Evolutionary conservation across 305 asterid genomes (phyloP).

Genomic region (Fraxinus dipetala): DNA sequence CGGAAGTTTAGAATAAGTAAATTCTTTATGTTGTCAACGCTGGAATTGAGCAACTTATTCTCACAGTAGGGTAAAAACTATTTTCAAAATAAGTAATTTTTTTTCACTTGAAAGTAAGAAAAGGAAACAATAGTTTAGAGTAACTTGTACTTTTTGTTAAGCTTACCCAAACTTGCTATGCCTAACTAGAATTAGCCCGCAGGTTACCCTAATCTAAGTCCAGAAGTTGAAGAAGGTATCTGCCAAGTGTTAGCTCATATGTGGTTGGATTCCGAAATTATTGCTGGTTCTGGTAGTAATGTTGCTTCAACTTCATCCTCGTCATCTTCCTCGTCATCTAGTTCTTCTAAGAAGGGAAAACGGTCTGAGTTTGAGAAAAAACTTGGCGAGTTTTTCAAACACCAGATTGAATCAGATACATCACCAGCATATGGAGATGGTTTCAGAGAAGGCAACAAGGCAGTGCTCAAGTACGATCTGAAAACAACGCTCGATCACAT

Average conservation of each 20-base stretch:
- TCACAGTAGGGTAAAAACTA: neutral
- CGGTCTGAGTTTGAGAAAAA: constrained; percentile 84
- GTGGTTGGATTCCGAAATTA: constrained; percentile 95
- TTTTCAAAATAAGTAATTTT: neutral
- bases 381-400: constrained; percentile 86
- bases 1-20: constrained; percentile 10
- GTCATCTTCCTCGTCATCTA: constrained; percentile 38
- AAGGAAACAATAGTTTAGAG: constrained; percentile 27
- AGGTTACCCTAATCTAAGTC: constrained; percentile 83
- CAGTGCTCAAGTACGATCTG: constrained; percentile 77
- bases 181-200: constrained; percentile 15
- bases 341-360: constrained; percentile 84
- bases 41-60: neutral
- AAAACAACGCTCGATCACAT: constrained; percentile 90
- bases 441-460: constrained; percentile 81
- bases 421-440: constrained; percentile 96
- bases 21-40: neutral
- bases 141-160: neutral
- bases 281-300: constrained; percentile 73
- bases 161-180: neutral
- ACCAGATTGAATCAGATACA: constrained; percentile 94
- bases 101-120: constrained; percentile 27
- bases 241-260: constrained; percentile 97
- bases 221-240: constrained; percentile 96
- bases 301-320: constrained; percentile 54